phyloP scores from a whole-genome alignment of 768 basidiomycete genomes.

The Tricholoma sp. region DNA sequence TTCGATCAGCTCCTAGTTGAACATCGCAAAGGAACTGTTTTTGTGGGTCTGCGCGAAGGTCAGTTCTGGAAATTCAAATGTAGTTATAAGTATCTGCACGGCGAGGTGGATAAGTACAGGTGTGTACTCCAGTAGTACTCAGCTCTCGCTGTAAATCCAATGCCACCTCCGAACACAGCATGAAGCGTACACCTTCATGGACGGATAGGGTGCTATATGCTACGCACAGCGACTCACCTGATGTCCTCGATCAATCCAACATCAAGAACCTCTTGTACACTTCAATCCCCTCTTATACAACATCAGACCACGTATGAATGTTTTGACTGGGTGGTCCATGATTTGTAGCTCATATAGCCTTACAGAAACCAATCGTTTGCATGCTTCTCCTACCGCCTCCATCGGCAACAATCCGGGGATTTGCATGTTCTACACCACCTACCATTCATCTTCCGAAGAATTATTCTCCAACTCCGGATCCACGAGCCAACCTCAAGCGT shows the following conservation, averaged over 20 bases:
- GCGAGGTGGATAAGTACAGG: conserved; percentile 81
- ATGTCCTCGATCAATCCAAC: conserved; percentile 41
- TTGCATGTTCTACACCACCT: conserved; percentile 31
- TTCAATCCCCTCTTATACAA: conserved; percentile 75
- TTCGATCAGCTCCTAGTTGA: conserved; percentile 69
- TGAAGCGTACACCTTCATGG: conserved; percentile 80
- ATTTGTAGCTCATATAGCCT: neutral
- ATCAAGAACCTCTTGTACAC: conserved; percentile 73
- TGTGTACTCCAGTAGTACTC: conserved; percentile 24
- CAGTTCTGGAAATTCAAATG: conserved; percentile 87
- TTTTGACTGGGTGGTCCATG: neutral
- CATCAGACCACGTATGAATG: conserved; percentile 79
- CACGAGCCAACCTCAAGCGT: conserved; percentile 48
- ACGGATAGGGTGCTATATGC: conserved; percentile 90
- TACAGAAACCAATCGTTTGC: conserved; percentile 82
- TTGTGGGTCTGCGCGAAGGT: conserved; percentile 78
- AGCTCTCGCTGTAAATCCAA: conserved; percentile 3
- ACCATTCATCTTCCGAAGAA: conserved; percentile 43
- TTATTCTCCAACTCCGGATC: conserved; percentile 52
- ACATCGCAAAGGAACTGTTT: conserved; percentile 57
- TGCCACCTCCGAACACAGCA: conserved; percentile 28
- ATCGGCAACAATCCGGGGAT: conserved; percentile 15
- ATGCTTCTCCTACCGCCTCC: conserved; percentile 58
- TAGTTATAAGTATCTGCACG: conserved; percentile 84
- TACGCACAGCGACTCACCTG: conserved; percentile 62